Evolutionary conservation across 805 yeast species (phyloP), one percentile per base, ranked within the genome.

Genomic region (Wickerhamiella occidentalis): DNA sequence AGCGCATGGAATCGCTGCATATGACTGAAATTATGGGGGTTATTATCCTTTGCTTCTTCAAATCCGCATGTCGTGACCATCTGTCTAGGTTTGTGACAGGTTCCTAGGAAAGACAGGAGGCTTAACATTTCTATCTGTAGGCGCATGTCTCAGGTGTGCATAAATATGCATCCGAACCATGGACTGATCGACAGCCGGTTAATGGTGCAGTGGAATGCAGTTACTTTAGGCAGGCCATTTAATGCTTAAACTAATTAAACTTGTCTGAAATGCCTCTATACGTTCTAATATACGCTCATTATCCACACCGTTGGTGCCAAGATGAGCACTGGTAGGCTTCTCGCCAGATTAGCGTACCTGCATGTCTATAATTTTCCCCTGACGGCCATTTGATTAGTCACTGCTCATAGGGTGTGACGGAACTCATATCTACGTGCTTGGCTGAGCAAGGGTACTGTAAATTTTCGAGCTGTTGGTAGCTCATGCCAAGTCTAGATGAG

Each of bases 61-160:
- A 50, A 50, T 28, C 52, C 52, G 17, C 52, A 46, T 8, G 52
- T 50, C 8, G 42, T 35, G 41, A 45, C 47, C 47, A 45, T 45
- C 13, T 37, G 6, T 11, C 7, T 29, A 5, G 38, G 38, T n/a
- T 15, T 15, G 19, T 17, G 38, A 17, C 38, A 33, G 38, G 38
- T 6, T 29, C 3, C n/a, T 11, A 13, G n/a, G 38, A 33, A 30
- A 12, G 38, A 13, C 38, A 15, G 38, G 38, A 33, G 38, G 19
- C 33, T 29, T n/a, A 33, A 33, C 21, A 12, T 33, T 33, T 33
- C 38, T n/a, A 33, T 33, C 38, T 33, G 38, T n/a, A 6, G 38
- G 15, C 15, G 38, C 19, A 33, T 33, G 38, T 33, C 38, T 33
- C 38, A 33, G 38, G 15, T 4, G 19, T 33, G 38, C 38, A 33